A percentile compares a stretch with the other conserved stretches of the same genome.
These are phyloP conservation scores for Cercospora janseana DNA, from an alignment of 2,329 filamentous ascomycete species.

Conservation along the genomic window DNA sequence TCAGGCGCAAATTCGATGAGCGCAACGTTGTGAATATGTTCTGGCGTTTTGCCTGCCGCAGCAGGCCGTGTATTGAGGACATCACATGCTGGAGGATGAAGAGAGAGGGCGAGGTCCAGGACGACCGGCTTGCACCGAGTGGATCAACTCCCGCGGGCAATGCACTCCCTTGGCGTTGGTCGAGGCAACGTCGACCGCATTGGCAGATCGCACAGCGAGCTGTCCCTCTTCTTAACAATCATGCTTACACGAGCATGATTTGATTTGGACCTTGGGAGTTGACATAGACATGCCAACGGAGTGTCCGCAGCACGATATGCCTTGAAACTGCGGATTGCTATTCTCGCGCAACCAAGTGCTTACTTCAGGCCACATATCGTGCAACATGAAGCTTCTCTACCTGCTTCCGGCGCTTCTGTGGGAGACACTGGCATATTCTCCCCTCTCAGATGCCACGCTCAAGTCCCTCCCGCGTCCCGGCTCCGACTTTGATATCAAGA, in stretches of 20 bases:
- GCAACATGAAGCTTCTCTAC: constrained; percentile 30
- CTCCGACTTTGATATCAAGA: constrained; percentile 67
- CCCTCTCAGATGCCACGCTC: constrained; percentile 73
- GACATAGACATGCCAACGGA: no score
- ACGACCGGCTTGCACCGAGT: background rate
- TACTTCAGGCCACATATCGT: background rate
- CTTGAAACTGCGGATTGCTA: no score
- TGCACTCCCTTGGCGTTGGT: background rate
- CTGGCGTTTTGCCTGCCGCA: constrained; percentile 13
- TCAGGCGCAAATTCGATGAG: background rate
- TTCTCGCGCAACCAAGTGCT: no score
- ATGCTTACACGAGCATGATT: no score
- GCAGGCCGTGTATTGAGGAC: constrained; percentile 21
- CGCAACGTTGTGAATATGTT: background rate
- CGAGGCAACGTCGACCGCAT: constrained; percentile 9
- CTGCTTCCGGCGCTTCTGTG: constrained; percentile 37
- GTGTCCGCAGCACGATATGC: no score
- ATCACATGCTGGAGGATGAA: constrained; percentile 25
- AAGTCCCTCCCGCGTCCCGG: constrained; percentile 68
- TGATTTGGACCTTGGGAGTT: no score
- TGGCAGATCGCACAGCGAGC: no score
- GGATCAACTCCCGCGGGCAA: background rate
- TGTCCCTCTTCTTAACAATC: no score
- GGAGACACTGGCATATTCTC: constrained; percentile 50
- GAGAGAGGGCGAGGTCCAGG: background rate